Base-by-base conservation (phyloP, 495 filamentous ascomycete species). In the Penicillium canariense region DNA sequence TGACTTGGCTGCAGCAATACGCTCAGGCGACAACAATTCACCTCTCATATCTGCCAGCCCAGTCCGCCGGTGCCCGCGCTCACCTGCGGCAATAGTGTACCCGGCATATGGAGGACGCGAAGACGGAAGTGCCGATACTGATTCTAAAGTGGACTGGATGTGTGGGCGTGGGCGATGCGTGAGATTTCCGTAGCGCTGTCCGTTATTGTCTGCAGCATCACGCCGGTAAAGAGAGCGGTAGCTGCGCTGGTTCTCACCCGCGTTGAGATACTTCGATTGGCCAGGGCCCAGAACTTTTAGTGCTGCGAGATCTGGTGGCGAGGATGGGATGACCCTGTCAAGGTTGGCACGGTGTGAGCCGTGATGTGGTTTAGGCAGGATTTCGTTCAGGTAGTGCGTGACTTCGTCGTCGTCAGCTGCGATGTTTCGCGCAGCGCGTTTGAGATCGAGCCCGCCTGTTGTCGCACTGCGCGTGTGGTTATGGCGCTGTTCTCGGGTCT, bases 1-100 rank as follows among this genome's bases (percentile, higher is more conserved):
- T 25, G 82, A 84, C 57, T 81, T 77, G 3, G 87, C 87, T 6
- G 85, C 86, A 14, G 81, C 78, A 26, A 71, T 68, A 30, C 87
- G 77, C 11, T 88, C 84, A 2, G 82, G 71, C 3, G 85, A 76
- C 18, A 90, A 56, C 1, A 67, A 60, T n/a, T 75, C 74, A 14
- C 74, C 54, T 25, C 77, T 43, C 59, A 72, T 23, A 55, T 65
- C 46, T 40, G 68, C 36, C 15, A 68, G 46, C 38, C 66, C 70
- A 40, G 65, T 61, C 46, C 70, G 50, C 47, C 70, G 72, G 2
- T 67, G 68, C 35, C 74, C 68, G 28, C 70, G 72, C 12, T 80
- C 73, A 34, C 71, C 65, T 4, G 43, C 55, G 14, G 61, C 45
- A 14, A 67, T 60, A 2, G 65, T 65, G 20, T 65, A 39, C 23